These are phyloP conservation scores for Plicaturopsis crispa DNA, from an alignment of 768 basidiomycete species.

Conservation along the genomic window DNA sequence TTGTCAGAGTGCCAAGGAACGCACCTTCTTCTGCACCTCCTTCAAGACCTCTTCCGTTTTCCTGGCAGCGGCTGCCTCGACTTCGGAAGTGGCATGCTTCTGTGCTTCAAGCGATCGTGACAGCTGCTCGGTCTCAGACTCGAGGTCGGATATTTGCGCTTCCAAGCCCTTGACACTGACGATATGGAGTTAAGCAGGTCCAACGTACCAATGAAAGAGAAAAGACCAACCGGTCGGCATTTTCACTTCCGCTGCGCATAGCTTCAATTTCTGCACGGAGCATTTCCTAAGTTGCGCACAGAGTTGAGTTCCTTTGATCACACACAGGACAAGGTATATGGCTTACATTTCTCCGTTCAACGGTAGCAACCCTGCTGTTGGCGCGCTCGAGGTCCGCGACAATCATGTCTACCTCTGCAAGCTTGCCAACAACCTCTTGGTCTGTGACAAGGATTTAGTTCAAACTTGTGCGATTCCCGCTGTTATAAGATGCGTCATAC, in stretches of 20 bases:
- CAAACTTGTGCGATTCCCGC: not conserved
- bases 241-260: slow-evolving; percentile 71
- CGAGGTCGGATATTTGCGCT: slow-evolving; percentile 64
- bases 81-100: slow-evolving; percentile 37
- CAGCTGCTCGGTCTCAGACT: slow-evolving; percentile 66
- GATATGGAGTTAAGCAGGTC: not conserved
- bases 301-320: not conserved
- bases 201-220: not conserved
- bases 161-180: slow-evolving; percentile 67
- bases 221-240: slow-evolving; percentile 56
- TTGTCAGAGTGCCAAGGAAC: not conserved
- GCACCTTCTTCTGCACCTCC: slow-evolving; percentile 55
- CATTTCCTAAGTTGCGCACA: slow-evolving; percentile 55
- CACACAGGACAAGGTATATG: not conserved
- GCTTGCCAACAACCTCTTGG: slow-evolving; percentile 84
- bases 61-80: slow-evolving; percentile 39
- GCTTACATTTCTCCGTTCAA: slow-evolving; percentile 87
- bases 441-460: slow-evolving; percentile 35
- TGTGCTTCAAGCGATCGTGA: slow-evolving; percentile 61
- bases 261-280: slow-evolving; percentile 92
- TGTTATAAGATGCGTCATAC: slow-evolving; percentile 27
- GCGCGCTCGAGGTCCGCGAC: slow-evolving; percentile 91
- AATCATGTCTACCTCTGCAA: slow-evolving; percentile 93
- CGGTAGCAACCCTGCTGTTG: slow-evolving; percentile 86
- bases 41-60: slow-evolving; percentile 52